phyloP scores from a whole-genome alignment of 1,139 yeast genomes.

The Candida dubliniensis region DNA sequence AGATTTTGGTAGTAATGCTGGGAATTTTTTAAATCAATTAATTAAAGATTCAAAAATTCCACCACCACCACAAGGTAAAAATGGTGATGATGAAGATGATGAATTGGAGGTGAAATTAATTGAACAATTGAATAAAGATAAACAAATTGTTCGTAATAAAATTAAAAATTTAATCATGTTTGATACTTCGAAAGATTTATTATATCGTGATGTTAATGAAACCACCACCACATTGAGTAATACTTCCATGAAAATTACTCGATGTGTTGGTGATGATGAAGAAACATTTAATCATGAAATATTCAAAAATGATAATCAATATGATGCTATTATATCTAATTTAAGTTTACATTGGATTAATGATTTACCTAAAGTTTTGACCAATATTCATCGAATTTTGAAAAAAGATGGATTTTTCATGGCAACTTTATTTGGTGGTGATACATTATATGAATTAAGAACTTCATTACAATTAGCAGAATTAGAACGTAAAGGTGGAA shows the following conservation, averaged over 20 bases:
- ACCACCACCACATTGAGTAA: conserved; percentile 31
- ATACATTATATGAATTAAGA: conserved; percentile 76
- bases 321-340: conserved; percentile 74
- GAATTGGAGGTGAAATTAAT: conserved; percentile 29
- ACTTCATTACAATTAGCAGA: conserved; percentile 83
- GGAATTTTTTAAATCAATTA: conserved; percentile 48
- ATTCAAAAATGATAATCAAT: conserved; percentile 42
- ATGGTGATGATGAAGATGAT: conserved; percentile 21
- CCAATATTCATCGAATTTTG: conserved; percentile 57
- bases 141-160: conserved; percentile 48
- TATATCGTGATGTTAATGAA: conserved; percentile 48
- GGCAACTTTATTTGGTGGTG: conserved; percentile 86
- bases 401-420: conserved; percentile 82
- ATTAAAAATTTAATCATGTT: conserved; percentile 63
- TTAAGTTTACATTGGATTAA: conserved; percentile 84
- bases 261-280: conserved; percentile 70
- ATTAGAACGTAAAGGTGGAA: conserved; percentile 74
- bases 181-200: conserved; percentile 58
- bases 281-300: conserved; percentile 51
- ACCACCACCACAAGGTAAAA: background rate
- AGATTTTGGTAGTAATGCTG: conserved; percentile 76
- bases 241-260: conserved; percentile 44
- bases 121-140: conserved; percentile 52
- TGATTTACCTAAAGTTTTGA: conserved; percentile 67
- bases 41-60: conserved; percentile 34